Percentiles rank a stretch among this genome's conserved stretches.
Conservation (phyloP, 768 basidiomycete species). For the Podaxis sp. region DNA sequence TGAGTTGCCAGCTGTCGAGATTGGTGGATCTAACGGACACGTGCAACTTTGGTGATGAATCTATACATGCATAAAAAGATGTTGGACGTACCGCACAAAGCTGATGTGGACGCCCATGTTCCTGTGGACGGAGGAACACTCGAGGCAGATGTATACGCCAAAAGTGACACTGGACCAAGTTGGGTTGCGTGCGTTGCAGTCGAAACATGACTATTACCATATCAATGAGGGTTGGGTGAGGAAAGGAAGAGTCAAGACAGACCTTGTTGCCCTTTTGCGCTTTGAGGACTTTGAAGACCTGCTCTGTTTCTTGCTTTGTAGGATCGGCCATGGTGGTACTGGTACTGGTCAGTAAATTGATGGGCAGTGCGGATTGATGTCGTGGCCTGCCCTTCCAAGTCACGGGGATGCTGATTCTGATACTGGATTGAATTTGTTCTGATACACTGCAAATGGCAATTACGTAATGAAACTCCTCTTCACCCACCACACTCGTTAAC, state of each 20-base stretch:
- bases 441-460: too few relatives aligned
- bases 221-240: constrained; percentile 2
- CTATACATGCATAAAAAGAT: neutral
- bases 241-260: neutral
- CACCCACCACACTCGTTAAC: too few relatives aligned
- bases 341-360: neutral
- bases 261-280: constrained; percentile 89
- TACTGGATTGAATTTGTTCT: neutral
- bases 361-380: constrained; percentile 23
- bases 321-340: constrained; percentile 58
- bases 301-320: constrained; percentile 83
- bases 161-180: constrained; percentile 98
- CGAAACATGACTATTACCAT: constrained; percentile 65
- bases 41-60: neutral
- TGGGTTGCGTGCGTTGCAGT: constrained; percentile 93
- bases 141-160: constrained; percentile 95
- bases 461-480: too few relatives aligned
- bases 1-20: constrained; percentile 89
- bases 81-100: constrained; percentile 75
- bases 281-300: constrained; percentile 78
- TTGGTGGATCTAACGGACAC: constrained; percentile 74
- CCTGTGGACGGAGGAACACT: constrained; percentile 92
- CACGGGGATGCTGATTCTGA: neutral
- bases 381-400: constrained; percentile 23
- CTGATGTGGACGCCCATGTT: constrained; percentile 98